Percentiles rank a stretch among this genome's conserved stretches.
Evolutionary conservation across 2,329 filamentous ascomycete genomes (phyloP).

Genomic region (Pleurostoma richardsiae): DNA sequence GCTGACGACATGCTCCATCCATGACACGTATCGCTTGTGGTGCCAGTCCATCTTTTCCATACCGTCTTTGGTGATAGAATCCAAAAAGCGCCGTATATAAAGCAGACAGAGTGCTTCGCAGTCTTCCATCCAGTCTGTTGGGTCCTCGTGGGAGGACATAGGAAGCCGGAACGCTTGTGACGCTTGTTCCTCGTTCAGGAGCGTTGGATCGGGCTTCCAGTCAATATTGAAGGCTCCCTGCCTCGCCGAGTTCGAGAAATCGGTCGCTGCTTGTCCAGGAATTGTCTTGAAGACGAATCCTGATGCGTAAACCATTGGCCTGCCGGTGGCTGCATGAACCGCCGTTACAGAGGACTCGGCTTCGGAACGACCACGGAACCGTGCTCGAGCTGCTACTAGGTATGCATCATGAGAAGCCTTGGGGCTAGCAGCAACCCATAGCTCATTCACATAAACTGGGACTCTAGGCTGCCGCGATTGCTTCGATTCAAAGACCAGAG

Average conservation of each 20-base stretch:
- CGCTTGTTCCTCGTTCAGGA: slow-evolving; percentile 10
- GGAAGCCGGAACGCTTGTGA: slow-evolving; percentile 9
- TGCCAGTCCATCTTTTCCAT: slow-evolving; percentile 7
- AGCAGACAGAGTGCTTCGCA: slow-evolving; percentile 7
- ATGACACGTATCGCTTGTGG: slow-evolving; percentile 7
- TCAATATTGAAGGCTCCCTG: slow-evolving; percentile 11
- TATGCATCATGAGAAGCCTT: slow-evolving; percentile 10
- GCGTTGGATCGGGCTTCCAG: slow-evolving; percentile 14
- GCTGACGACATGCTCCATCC: slow-evolving; percentile 8
- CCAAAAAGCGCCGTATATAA: slow-evolving; percentile 8
- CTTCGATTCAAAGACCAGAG: slow-evolving; percentile 1
- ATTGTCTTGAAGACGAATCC: slow-evolving; percentile 13
- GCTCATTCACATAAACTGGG: slow-evolving; percentile 4
- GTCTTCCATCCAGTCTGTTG: slow-evolving; percentile 11
- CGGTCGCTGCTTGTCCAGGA: neutral
- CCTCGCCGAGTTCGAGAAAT: neutral
- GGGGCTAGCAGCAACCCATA: slow-evolving; percentile 7
- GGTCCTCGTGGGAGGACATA: slow-evolving; percentile 7
- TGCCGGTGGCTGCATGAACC: slow-evolving; percentile 5
- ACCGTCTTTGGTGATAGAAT: neutral
- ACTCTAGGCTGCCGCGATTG: slow-evolving; percentile 3
- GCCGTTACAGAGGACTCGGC: slow-evolving; percentile 9
- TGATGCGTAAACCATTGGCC: slow-evolving; percentile 9
- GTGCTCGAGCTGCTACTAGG: slow-evolving; percentile 7
- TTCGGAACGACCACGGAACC: slow-evolving; percentile 7